Conservation (phyloP, 2,329 filamentous ascomycete species). For the Colletotrichum abscissum region DNA sequence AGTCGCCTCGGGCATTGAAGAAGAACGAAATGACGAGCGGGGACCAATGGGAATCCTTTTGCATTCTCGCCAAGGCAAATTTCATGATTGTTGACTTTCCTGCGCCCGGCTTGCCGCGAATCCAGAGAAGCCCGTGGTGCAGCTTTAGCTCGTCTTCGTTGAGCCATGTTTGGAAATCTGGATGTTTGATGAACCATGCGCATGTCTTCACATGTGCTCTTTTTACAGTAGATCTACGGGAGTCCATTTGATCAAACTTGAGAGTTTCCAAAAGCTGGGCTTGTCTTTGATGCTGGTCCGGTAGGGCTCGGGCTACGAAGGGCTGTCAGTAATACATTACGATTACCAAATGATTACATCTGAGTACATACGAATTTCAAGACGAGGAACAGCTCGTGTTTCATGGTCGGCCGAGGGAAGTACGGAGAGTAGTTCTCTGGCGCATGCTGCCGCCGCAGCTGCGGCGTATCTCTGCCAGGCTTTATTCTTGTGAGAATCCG, state of each 20-base stretch:
- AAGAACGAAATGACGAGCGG: conserved; percentile 16
- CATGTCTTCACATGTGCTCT: conserved; percentile 36
- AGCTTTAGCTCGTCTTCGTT: background rate
- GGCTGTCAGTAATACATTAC: too few relatives aligned
- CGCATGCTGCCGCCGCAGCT: conserved; percentile 43
- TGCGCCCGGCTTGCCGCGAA: conserved; percentile 2
- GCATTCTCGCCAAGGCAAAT: background rate
- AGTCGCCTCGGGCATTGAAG: conserved; percentile 26
- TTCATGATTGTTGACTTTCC: conserved; percentile 27
- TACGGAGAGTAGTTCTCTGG: conserved; percentile 30
- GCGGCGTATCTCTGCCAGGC: conserved; percentile 49
- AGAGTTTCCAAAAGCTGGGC: conserved; percentile 21
- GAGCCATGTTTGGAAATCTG: conserved; percentile 31
- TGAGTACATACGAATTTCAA: too few relatives aligned
- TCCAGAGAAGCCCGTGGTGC: conserved; percentile 8
- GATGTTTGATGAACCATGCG: conserved; percentile 33
- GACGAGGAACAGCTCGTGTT: rapidly evolving
- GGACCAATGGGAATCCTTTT: background rate
- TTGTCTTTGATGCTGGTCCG: background rate
- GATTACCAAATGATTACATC: too few relatives aligned
- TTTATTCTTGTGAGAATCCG: conserved; percentile 51
- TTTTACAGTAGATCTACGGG: conserved; percentile 28
- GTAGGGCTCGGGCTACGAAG: too few relatives aligned
- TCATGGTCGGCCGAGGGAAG: rapidly evolving
- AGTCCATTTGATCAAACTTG: conserved; percentile 30